Evolutionary conservation across 192 early-diverging fungal genomes (phyloP).

Genomic region (Linnemannia hyalina): DNA sequence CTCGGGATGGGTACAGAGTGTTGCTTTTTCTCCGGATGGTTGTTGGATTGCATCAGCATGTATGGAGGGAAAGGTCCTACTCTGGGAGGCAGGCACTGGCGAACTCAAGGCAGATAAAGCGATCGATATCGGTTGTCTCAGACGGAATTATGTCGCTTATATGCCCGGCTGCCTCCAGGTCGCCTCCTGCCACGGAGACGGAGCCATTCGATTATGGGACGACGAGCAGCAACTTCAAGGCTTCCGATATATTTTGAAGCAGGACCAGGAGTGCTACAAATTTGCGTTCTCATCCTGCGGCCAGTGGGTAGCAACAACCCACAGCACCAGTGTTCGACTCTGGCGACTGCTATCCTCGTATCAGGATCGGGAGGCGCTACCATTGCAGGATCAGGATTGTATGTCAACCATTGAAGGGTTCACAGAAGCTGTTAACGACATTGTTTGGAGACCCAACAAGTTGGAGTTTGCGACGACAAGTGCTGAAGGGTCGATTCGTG

Average conservation of each 20-base stretch:
- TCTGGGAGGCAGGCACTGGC: neutral
- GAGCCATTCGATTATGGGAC: neutral
- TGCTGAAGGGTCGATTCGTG: neutral
- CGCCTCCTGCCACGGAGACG: neutral
- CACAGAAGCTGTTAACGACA: neutral
- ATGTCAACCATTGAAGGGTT: neutral
- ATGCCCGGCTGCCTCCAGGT: neutral
- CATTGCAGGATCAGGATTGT: neutral
- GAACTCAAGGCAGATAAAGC: neutral
- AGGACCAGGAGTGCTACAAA: neutral
- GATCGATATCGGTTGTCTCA: neutral
- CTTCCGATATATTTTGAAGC: neutral
- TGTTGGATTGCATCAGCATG: neutral
- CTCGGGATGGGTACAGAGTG: neutral
- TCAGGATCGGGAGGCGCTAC: neutral
- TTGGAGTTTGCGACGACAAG: neutral
- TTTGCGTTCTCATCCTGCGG: neutral
- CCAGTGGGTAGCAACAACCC: neutral
- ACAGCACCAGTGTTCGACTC: neutral
- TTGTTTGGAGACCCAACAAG: neutral
- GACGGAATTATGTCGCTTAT: neutral
- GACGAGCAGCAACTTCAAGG: neutral
- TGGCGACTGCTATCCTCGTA: neutral
- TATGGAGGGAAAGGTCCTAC: neutral
- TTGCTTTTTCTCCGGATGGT: neutral